Conservation (phyloP, 768 basidiomycete species). For the Hericium alpestre region DNA sequence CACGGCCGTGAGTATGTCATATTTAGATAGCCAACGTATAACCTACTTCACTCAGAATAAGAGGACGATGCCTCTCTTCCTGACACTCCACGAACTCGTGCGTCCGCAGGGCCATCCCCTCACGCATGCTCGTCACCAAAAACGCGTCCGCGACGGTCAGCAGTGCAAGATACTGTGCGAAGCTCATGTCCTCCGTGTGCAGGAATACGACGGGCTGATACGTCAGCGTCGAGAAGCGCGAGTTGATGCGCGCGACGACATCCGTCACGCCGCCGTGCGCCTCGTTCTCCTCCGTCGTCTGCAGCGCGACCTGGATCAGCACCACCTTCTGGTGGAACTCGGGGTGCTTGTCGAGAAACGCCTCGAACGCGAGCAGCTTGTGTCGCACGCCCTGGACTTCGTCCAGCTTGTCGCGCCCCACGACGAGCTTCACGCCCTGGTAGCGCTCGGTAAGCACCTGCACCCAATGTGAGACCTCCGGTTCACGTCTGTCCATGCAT, state of each 20-base stretch:
- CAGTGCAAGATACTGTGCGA: slow-evolving; percentile 76
- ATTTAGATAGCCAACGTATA: not conserved
- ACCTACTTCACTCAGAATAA: slow-evolving; percentile 70
- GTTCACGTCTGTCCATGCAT: slow-evolving; percentile 39
- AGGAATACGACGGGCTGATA: slow-evolving; percentile 84
- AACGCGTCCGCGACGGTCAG: slow-evolving; percentile 79
- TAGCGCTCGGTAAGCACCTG: slow-evolving; percentile 71
- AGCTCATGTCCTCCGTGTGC: slow-evolving; percentile 76
- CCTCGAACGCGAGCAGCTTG: slow-evolving; percentile 76
- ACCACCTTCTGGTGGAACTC: slow-evolving; percentile 75
- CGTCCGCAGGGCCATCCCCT: slow-evolving; percentile 77
- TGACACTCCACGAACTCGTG: slow-evolving; percentile 86
- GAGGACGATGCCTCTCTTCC: slow-evolving; percentile 51
- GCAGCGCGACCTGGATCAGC: slow-evolving; percentile 79
- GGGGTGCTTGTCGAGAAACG: slow-evolving; percentile 70
- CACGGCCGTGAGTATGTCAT: not conserved
- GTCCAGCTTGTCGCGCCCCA: slow-evolving; percentile 83
- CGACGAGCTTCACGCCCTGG: slow-evolving; percentile 76
- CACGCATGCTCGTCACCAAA: slow-evolving; percentile 71
- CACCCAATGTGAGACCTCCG: slow-evolving; percentile 79
- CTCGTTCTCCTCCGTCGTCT: slow-evolving; percentile 71
- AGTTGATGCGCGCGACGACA: slow-evolving; percentile 71
- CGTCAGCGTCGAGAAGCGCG: slow-evolving; percentile 72
- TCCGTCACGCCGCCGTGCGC: slow-evolving; percentile 64
- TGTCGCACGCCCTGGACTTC: slow-evolving; percentile 77